Conservation (phyloP, 345 rosid genomes). For the Aethionema arabicum region DNA sequence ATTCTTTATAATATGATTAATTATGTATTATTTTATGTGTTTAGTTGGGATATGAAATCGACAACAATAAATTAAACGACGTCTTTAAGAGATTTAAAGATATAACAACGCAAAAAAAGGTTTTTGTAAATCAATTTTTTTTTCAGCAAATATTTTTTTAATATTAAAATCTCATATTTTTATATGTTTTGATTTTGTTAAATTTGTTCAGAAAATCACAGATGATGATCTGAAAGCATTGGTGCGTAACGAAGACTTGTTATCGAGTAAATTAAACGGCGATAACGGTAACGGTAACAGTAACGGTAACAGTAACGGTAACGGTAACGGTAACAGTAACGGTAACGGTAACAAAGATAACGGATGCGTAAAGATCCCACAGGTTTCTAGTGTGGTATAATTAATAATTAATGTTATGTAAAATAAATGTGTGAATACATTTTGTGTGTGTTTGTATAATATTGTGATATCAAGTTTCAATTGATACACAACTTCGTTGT, state of each 20-base stretch:
- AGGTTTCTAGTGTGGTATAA: too few species aligned
- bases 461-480: too few species aligned
- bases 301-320: too few species aligned
- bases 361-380: not conserved
- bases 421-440: too few species aligned
- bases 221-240: conserved; percentile 29
- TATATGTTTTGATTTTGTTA: not conserved
- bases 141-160: not conserved
- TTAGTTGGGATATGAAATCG: conserved; percentile 83
- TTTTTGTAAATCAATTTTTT: not conserved
- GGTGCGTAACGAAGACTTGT: conserved; percentile 7
- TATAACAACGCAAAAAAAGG: conserved; percentile 85
- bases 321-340: too few species aligned
- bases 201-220: conserved; percentile 28
- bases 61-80: conserved; percentile 60
- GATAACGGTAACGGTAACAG: too few species aligned
- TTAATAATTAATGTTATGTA: too few species aligned
- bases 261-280: not conserved
- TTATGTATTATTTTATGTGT: conserved; percentile 15
- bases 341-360: too few species aligned
- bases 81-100: conserved; percentile 76
- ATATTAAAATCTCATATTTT: conserved; percentile 5
- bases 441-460: too few species aligned
- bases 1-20: not conserved
- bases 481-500: too few species aligned